Percentiles rank a stretch among this genome's conserved stretches.
Evolutionary conservation across 2,329 filamentous ascomycete genomes (phyloP).

Genomic region (Colletotrichum navitas): DNA sequence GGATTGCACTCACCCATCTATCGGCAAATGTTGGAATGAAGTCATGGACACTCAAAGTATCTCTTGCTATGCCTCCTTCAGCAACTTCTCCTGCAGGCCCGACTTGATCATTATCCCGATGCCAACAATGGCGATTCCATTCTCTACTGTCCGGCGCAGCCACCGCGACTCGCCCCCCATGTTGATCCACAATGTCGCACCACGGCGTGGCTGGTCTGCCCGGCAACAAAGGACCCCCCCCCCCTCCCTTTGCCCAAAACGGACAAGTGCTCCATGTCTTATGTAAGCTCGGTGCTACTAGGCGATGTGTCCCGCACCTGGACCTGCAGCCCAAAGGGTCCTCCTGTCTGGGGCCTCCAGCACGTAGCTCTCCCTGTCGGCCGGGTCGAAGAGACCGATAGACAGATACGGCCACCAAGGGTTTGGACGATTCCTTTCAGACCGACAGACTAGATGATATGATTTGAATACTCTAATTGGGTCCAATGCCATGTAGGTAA

Average conservation of each 20-base stretch:
- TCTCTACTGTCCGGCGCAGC: not conserved
- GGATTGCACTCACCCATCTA: not conserved
- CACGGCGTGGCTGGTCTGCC: constrained; percentile 16
- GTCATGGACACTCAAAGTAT: too few species aligned
- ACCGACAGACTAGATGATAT: not conserved
- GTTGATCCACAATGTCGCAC: constrained; percentile 18
- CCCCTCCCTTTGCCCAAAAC: not conserved
- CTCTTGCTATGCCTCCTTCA: not conserved
- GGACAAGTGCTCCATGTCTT: not conserved
- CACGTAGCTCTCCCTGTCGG: not conserved
- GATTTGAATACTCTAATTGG: not conserved
- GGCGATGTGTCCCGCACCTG: constrained; percentile 30
- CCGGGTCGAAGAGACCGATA: not conserved
- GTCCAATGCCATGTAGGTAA: too few species aligned
- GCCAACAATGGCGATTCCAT: not conserved
- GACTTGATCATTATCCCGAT: not conserved
- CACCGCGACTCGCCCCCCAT: not conserved
- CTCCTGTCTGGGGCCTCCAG: not conserved
- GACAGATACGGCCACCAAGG: not conserved
- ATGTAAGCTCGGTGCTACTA: constrained; percentile 16
- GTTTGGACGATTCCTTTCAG: not conserved
- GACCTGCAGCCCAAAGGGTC: constrained; percentile 22
- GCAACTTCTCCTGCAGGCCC: not conserved
- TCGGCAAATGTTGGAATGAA: not conserved
- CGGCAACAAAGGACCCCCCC: constrained; percentile 26